phyloP scores from a whole-genome alignment of 1,284 basidiomycete species.

The Leccinum griseonigrum region DNA sequence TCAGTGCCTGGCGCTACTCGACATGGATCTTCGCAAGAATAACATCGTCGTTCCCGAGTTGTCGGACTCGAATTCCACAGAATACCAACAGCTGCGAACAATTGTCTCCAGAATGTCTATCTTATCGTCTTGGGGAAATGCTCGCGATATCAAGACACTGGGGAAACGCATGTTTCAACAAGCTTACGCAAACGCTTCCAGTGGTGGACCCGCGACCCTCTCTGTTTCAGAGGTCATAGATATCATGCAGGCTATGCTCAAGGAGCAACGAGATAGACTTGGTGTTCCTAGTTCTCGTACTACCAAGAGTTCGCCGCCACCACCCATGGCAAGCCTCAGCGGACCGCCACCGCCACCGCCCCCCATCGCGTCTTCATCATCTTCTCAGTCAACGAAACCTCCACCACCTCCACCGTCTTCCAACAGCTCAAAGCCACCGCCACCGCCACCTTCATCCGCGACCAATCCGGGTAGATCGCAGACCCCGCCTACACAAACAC shows the following conservation, averaged over 20 bases:
- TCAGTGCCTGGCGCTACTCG: constrained; percentile 48
- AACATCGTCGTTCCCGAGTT: constrained; percentile 39
- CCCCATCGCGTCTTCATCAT: constrained; percentile 22
- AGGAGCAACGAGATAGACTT: constrained; percentile 26
- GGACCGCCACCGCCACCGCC: constrained; percentile 26
- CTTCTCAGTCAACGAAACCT: constrained; percentile 23
- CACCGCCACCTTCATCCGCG: constrained; percentile 1
- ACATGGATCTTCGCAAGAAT: constrained; percentile 43
- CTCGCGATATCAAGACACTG: constrained; percentile 55
- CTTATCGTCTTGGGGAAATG: constrained; percentile 60
- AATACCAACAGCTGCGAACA: constrained; percentile 35
- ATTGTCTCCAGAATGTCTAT: constrained; percentile 40
- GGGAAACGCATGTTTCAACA: constrained; percentile 43
- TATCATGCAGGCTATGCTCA: constrained; percentile 25
- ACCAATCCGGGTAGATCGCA: neutral
- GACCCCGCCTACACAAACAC: constrained; percentile 2
- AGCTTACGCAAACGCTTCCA: constrained; percentile 27
- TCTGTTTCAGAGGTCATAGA: constrained; percentile 14
- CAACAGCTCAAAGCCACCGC: constrained; percentile 2
- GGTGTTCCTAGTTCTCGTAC: constrained; percentile 19
- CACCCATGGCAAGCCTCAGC: constrained; percentile 20
- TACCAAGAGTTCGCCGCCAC: constrained; percentile 10
- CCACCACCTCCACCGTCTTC: constrained; percentile 11
- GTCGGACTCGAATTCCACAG: constrained; percentile 28
- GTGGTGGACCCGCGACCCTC: constrained; percentile 12